phyloP scores from a whole-genome alignment of 352 stramenopile species.

The Pythium brachiatum region DNA sequence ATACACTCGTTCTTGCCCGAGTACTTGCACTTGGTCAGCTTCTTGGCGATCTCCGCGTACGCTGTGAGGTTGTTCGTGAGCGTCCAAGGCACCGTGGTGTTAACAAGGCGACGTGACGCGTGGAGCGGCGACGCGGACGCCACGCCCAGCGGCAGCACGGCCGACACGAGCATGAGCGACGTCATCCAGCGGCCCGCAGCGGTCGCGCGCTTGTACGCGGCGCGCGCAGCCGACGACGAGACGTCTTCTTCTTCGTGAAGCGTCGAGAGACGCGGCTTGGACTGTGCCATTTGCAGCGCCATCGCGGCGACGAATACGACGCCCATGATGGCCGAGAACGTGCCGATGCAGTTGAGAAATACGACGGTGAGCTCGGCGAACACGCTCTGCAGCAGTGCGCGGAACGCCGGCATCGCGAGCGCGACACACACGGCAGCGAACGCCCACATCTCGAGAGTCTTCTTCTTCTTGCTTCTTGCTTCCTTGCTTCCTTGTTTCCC shows the following conservation, averaged over 20 bases:
- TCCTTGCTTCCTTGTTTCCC: background rate
- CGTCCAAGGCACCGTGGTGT: slow-evolving; percentile 30
- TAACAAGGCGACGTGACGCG: slow-evolving; percentile 24
- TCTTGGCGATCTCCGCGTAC: no score
- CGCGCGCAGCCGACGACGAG: background rate
- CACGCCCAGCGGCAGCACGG: slow-evolving; percentile 31
- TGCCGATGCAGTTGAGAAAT: slow-evolving; percentile 54
- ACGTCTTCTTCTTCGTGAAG: background rate
- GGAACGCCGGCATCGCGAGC: slow-evolving; percentile 56
- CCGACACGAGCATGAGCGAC: slow-evolving; percentile 34
- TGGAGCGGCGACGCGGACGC: slow-evolving; percentile 3
- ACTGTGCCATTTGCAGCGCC: background rate
- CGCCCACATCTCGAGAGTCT: slow-evolving; percentile 40
- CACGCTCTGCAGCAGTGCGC: slow-evolving; percentile 50
- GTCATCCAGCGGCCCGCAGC: background rate
- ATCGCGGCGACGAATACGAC: slow-evolving; percentile 34
- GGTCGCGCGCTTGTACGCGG: background rate
- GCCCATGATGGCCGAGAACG: slow-evolving; percentile 29
- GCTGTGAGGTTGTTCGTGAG: slow-evolving; percentile 30
- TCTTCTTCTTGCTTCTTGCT: background rate
- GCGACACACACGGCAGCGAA: slow-evolving; percentile 53
- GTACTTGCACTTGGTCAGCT: slow-evolving; percentile 55
- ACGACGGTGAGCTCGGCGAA: slow-evolving; percentile 65
- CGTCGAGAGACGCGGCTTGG: background rate
- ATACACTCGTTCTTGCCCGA: slow-evolving; percentile 60